phyloP scores from a whole-genome alignment of 2,329 filamentous ascomycete species.

The Calonectria multiphialidica region DNA sequence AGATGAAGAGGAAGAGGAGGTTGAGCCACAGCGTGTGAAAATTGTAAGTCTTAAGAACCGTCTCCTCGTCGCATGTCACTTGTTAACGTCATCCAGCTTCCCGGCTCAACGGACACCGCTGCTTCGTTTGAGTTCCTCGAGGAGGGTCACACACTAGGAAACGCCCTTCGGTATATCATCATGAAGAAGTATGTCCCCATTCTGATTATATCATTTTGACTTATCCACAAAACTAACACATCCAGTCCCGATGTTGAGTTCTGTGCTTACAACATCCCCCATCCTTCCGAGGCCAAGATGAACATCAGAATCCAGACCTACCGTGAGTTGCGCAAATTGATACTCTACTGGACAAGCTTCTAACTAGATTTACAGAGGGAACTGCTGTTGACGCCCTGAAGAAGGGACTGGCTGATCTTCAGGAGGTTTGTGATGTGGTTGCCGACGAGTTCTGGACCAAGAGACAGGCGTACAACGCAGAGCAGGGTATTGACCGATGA shows the following conservation, averaged over 20 bases:
- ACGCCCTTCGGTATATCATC: slow-evolving; percentile 93
- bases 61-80: not conserved
- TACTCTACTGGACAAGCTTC: not conserved
- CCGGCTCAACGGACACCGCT: slow-evolving; percentile 86
- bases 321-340: slow-evolving; percentile 67
- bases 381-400: slow-evolving; percentile 88
- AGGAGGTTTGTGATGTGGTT: slow-evolving; percentile 93
- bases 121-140: slow-evolving; percentile 95
- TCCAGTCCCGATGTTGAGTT: slow-evolving; percentile 93
- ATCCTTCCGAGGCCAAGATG: slow-evolving; percentile 97
- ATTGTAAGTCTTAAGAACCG: slow-evolving; percentile 61
- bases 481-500: slow-evolving; percentile 49
- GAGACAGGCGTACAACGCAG: slow-evolving; percentile 50
- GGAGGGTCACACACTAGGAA: slow-evolving; percentile 96
- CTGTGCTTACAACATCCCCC: slow-evolving; percentile 97
- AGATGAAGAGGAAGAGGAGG: slow-evolving; percentile 60
- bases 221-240: slow-evolving; percentile 29
- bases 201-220: not conserved
- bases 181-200: slow-evolving; percentile 90
- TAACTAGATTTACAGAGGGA: slow-evolving; percentile 67
- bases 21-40: slow-evolving; percentile 68
- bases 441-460: slow-evolving; percentile 86
- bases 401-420: slow-evolving; percentile 89
- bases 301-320: slow-evolving; percentile 98
- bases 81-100: slow-evolving; percentile 69